These are phyloP conservation scores for Kodamaea jinghongensis DNA, from an alignment of 805 yeast genomes.

Conservation along the genomic window DNA sequence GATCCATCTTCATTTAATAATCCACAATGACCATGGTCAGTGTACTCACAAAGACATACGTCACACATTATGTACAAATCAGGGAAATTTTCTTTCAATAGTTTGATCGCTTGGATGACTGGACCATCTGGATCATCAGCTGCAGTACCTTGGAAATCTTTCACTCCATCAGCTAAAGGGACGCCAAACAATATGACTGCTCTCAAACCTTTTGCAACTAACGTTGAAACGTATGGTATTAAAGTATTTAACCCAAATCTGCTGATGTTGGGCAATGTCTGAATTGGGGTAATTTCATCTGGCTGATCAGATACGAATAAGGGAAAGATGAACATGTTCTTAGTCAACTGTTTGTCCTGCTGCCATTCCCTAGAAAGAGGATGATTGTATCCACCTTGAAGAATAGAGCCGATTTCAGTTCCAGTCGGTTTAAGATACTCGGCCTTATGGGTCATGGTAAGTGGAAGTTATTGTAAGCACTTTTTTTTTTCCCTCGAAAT, in stretches of 20 bases:
- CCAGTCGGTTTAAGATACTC: constrained; percentile 59
- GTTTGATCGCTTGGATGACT: constrained; percentile 75
- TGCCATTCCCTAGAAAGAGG: constrained; percentile 92
- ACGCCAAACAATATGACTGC: constrained; percentile 93
- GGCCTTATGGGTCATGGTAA: constrained; percentile 62
- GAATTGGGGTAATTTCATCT: constrained; percentile 74
- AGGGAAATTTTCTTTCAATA: constrained; percentile 67
- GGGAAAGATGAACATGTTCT: constrained; percentile 91
- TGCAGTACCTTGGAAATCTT: constrained; percentile 79
- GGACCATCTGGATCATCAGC: constrained; percentile 98
- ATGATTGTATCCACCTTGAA: constrained; percentile 94
- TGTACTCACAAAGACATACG: constrained; percentile 95
- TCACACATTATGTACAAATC: constrained; percentile 86
- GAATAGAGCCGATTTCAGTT: constrained; percentile 66
- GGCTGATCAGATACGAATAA: constrained; percentile 77
- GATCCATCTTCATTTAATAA: constrained; percentile 82
- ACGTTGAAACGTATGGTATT: constrained; percentile 62
- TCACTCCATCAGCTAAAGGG: constrained; percentile 68
- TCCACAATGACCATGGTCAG: constrained; percentile 98
- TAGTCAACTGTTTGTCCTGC: constrained; percentile 73
- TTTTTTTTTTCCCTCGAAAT: constrained; percentile 1
- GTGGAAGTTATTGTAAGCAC: background rate
- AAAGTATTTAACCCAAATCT: constrained; percentile 82
- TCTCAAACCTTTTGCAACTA: constrained; percentile 77
- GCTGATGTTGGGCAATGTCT: constrained; percentile 82